Evolutionary conservation across 2,329 filamentous ascomycete genomes (phyloP).

Genomic region (Botrytis medusae): DNA sequence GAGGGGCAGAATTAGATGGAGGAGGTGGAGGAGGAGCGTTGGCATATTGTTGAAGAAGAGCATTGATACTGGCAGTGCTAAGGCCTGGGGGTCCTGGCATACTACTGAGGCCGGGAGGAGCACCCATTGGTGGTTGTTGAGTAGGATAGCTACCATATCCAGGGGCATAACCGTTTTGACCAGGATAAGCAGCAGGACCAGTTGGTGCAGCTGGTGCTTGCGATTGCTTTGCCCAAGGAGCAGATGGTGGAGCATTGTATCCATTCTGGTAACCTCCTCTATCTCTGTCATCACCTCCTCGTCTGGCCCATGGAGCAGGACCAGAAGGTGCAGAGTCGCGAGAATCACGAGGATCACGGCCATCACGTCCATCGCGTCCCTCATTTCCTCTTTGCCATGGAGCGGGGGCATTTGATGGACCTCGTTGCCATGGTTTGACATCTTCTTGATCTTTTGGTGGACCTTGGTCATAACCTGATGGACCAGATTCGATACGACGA

Average conservation of each 20-base stretch:
- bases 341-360: constrained; percentile 39
- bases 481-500: constrained; percentile 83
- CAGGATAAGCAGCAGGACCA: constrained; percentile 39
- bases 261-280: constrained; percentile 49
- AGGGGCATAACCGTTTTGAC: constrained; percentile 49
- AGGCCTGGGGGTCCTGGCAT: constrained; percentile 47
- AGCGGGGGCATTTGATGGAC: constrained; percentile 78
- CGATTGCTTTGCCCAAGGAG: constrained; percentile 41
- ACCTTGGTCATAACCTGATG: constrained; percentile 56
- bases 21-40: constrained; percentile 54
- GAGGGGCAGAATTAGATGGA: constrained; percentile 43
- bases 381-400: constrained; percentile 63
- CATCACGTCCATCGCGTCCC: constrained; percentile 40
- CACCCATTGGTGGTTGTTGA: constrained; percentile 46
- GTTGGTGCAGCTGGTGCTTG: constrained; percentile 43
- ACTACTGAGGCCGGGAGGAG: constrained; percentile 39
- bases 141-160: constrained; percentile 42
- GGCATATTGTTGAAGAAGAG: constrained; percentile 63
- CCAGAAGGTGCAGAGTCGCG: constrained; percentile 42
- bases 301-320: constrained; percentile 62
- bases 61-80: constrained; percentile 58
- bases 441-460: constrained; percentile 49
- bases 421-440: constrained; percentile 84
- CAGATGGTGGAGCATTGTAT: constrained; percentile 50
- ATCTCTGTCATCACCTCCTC: constrained; percentile 48